A percentile compares a stretch with the other conserved stretches of the same genome.
Conservation (phyloP, 2,329 filamentous ascomycete genomes). For the Neobulgaria alba region DNA sequence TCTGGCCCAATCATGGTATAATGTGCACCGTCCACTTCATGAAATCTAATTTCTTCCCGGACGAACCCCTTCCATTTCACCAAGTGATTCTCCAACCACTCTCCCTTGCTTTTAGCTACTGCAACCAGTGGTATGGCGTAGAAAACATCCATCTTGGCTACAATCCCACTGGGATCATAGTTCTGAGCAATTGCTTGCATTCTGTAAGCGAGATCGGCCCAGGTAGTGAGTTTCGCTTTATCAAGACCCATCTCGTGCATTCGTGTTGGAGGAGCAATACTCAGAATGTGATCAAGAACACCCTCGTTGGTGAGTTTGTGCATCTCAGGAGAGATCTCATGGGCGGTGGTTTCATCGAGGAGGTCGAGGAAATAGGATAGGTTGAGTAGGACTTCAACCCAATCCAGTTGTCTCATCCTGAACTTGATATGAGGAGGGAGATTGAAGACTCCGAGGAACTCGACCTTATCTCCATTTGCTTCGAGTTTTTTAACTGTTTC, state of each 20-base stretch:
- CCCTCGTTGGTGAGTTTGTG: conserved; percentile 10
- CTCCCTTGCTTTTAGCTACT: conserved; percentile 2
- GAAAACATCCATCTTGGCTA: conserved; percentile 35
- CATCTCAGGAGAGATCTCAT: conserved; percentile 32
- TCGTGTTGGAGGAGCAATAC: conserved; percentile 14
- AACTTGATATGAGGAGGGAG: conserved; percentile 40
- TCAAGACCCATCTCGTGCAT: conserved; percentile 29
- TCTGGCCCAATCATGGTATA: conserved; percentile 4
- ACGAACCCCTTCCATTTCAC: conserved; percentile 2
- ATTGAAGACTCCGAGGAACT: conserved; percentile 39
- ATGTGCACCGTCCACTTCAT: conserved; percentile 4
- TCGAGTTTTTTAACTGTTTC: conserved; percentile 41
- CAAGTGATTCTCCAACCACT: conserved; percentile 3
- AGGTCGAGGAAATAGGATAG: conserved; percentile 32
- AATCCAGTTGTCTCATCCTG: conserved; percentile 23
- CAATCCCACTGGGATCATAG: conserved; percentile 35
- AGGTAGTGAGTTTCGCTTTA: conserved; percentile 24
- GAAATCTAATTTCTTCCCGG: not conserved
- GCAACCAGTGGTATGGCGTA: conserved; percentile 28
- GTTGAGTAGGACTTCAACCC: conserved; percentile 29
- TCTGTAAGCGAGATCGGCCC: conserved; percentile 31
- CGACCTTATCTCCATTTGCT: conserved; percentile 30
- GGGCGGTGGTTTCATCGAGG: conserved; percentile 31
- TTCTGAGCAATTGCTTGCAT: conserved; percentile 33
- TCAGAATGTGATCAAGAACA: conserved; percentile 21